These are phyloP conservation scores for Cordyceps tenuipes DNA, from an alignment of 2,329 filamentous ascomycete species.

Conservation along the genomic window DNA sequence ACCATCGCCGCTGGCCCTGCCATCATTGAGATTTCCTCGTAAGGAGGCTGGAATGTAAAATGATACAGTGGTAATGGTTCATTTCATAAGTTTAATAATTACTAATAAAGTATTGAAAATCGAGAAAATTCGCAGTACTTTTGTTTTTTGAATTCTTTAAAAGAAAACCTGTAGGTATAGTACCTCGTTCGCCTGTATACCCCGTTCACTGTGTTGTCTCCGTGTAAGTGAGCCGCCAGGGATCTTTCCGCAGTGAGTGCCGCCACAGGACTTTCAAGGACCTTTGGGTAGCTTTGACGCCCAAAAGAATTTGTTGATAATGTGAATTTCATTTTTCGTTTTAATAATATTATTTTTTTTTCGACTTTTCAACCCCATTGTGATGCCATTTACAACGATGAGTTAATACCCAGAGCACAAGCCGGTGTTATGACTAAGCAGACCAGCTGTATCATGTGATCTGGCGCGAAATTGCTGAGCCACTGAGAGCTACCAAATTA, in stretches of 20 bases:
- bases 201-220: too few species aligned
- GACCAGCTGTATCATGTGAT: neutral
- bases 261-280: neutral
- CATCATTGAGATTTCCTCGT: conserved; percentile 21
- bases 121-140: too few species aligned
- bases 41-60: neutral
- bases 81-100: neutral
- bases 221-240: too few species aligned
- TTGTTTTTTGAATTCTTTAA: too few species aligned
- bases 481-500: neutral
- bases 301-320: too few species aligned
- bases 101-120: neutral
- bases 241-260: too few species aligned
- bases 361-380: neutral
- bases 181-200: too few species aligned
- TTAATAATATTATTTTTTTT: neutral
- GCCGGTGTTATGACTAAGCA: neutral
- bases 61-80: neutral
- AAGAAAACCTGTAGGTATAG: too few species aligned
- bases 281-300: too few species aligned
- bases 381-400: neutral
- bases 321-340: neutral
- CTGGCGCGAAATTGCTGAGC: neutral
- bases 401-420: neutral
- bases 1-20: conserved; percentile 28